Base-by-base conservation (phyloP, 2,329 filamentous ascomycete species). In the Verticillium dahliae region DNA sequence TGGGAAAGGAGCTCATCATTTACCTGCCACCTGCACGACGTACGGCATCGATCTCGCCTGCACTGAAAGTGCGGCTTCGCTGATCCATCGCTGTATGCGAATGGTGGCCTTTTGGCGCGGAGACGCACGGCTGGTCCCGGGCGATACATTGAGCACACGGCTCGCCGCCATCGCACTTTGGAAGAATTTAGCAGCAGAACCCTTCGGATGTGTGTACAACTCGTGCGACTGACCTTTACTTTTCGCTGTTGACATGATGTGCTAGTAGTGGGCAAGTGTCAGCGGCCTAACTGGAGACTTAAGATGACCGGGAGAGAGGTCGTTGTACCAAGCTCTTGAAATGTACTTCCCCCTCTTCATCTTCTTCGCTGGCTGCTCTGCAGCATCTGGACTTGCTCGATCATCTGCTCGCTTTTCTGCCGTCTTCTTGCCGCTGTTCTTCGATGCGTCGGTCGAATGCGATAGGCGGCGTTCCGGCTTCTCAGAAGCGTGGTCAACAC, bases 341-440 rank as follows among this genome's bases (percentile, higher is more conserved):
- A 63, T 62, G 57, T 63, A 63, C 38, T 60, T 61, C 7, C 60
- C 62, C 15, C 60, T 59, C 41, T 63, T 63, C 37, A 45, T 56
- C 27, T 57, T 61, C 57, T 63, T 63, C 15, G 60, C 56, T 3
- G 52, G 59, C 13, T 38, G 57, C 13, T 52, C 58, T 45, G 62
- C 33, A 18, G 52, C 38, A n/a, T 45, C 56, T 57, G 52, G 56
- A 14, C 56, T 57, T 27, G 34, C 15, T 31, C 56, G 34, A 11
- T 41, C 37, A 15, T 41, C 35, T 15, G n/a, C 22, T 15, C 56
- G 18, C 37, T 57, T 57, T 2, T 57, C 56, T 39, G 34, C 11
- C 15, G n/a, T 41, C 14, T 33, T 57, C 37, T 41, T 57, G 56
- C 56, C 56, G 33, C 34, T 37, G 33, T 7, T 37, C 4, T 22